Evolutionary conservation across 352 stramenopile genomes (phyloP).

Genomic region (Globisporangium splendens): DNA sequence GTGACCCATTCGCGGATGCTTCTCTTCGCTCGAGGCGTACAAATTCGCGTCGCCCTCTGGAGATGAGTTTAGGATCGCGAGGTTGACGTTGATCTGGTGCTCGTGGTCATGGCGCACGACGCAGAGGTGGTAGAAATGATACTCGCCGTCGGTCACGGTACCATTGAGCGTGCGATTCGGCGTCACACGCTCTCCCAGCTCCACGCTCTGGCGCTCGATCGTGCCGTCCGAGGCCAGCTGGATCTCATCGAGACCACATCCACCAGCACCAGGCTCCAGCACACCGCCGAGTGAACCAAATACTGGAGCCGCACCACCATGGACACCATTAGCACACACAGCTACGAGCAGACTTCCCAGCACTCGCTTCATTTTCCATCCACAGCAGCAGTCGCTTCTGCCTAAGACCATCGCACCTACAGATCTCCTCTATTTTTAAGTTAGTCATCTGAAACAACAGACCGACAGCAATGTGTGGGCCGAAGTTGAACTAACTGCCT

Average conservation of each 20-base stretch:
- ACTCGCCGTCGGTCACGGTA: slow-evolving; percentile 40
- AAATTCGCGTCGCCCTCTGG: slow-evolving; percentile 46
- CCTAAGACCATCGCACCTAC: slow-evolving; percentile 1
- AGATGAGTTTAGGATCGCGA: slow-evolving; percentile 22
- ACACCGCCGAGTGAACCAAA: neutral
- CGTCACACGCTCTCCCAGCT: slow-evolving; percentile 47
- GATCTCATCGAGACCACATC: slow-evolving; percentile 64
- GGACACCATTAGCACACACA: no score
- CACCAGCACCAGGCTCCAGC: neutral
- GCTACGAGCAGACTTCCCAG: no score
- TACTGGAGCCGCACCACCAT: no score
- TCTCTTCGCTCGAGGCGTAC: slow-evolving; percentile 64
- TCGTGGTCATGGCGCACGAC: slow-evolving; percentile 75
- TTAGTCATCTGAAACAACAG: slow-evolving; percentile 8
- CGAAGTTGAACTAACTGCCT: no score
- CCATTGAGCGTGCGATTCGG: slow-evolving; percentile 71
- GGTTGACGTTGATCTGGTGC: slow-evolving; percentile 65
- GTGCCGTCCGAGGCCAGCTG: slow-evolving; percentile 62
- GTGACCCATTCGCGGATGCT: slow-evolving; percentile 57
- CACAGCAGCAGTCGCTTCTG: slow-evolving; percentile 2
- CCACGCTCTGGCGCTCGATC: slow-evolving; percentile 41
- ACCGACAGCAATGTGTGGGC: no score
- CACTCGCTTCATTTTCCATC: neutral
- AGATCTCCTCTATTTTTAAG: neutral
- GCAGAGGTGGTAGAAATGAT: slow-evolving; percentile 75